These are phyloP conservation scores for Xerocomus brunneocitrinus DNA, from an alignment of 768 basidiomycete species.

Conservation along the genomic window DNA sequence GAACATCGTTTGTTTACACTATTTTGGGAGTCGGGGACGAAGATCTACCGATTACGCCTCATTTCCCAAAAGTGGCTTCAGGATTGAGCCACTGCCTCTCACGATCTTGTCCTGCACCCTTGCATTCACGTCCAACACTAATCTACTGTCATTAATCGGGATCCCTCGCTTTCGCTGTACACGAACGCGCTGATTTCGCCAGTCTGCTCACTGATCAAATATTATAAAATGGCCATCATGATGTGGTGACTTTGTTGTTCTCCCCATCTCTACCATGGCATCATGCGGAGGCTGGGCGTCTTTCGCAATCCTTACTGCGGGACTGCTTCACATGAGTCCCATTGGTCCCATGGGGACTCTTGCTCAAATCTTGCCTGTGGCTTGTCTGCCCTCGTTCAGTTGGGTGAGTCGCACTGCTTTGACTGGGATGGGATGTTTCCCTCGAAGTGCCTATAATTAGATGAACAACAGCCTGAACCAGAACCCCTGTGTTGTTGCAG, in stretches of 20 bases:
- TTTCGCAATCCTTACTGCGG: slow-evolving; percentile 14
- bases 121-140: too few species aligned
- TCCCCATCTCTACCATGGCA: slow-evolving; percentile 7
- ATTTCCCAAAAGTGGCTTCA: too few species aligned
- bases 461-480: slow-evolving; percentile 42
- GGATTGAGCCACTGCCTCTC: too few species aligned
- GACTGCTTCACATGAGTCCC: slow-evolving; percentile 16
- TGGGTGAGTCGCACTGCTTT: slow-evolving; percentile 24
- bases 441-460: slow-evolving; percentile 7
- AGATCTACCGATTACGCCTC: too few species aligned
- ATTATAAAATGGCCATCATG: background rate
- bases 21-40: too few species aligned
- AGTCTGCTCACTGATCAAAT: too few species aligned
- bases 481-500: slow-evolving; percentile 43
- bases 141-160: too few species aligned
- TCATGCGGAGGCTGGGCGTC: background rate
- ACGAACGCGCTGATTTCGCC: too few species aligned
- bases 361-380: slow-evolving; percentile 23
- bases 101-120: too few species aligned
- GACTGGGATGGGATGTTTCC: background rate
- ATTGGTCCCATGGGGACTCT: background rate
- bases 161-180: too few species aligned
- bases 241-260: background rate
- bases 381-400: slow-evolving; percentile 18
- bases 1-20: too few species aligned